Evolutionary conservation across 2,329 filamentous ascomycete species (phyloP), one percentile per base, ranked within the genome.

Genomic region (Arthrobotrys iridis): DNA sequence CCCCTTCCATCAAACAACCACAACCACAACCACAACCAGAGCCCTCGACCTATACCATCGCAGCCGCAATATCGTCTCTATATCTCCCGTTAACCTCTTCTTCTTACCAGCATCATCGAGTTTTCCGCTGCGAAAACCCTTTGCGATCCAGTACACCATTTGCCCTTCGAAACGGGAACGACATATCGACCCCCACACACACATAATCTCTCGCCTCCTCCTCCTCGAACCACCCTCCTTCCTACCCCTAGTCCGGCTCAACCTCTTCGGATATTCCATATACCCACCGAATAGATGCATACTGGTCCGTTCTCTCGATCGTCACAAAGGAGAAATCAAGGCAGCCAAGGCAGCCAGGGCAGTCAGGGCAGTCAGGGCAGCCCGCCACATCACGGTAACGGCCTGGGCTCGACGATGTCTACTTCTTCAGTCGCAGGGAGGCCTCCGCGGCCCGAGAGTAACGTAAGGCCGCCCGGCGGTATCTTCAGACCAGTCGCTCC

Each of bases 231-330:
- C 35, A 11, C 24, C 40, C 41, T 13, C 15, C 22, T 6, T 62
- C 24, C 52, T 3, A 33, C 33, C 50, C 33, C 7, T 20, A 33
- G 2, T 22, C 7, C 41, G n/a, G 24, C 26, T 13, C 33, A 5
- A 22, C 48, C 20, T n/a, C 6, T 4, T 24, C 59, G 18, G 26
- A 35, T 30, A 30, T 24, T 15, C 20, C 37, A 4, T 30, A 37
- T 33, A 63, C 35, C 57, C 30, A 62, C 71, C 57, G 71, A 62
- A 75, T 75, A 75, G 55, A 75, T 75, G 71, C 71, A 75, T 45
- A 63, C 71, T 15, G 57, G 24, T 41, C 46, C 52, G 22, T 65
- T 68, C 35, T 66, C 71, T 40, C 67, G 71, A 24, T 57, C 63
- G 30, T 68, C 63, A 63, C 63, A 68, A 28, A 75, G 71, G 63